Evolutionary conservation across 177 flowering plant species (phyloP).

Genomic region (Vitis hybrid): DNA sequence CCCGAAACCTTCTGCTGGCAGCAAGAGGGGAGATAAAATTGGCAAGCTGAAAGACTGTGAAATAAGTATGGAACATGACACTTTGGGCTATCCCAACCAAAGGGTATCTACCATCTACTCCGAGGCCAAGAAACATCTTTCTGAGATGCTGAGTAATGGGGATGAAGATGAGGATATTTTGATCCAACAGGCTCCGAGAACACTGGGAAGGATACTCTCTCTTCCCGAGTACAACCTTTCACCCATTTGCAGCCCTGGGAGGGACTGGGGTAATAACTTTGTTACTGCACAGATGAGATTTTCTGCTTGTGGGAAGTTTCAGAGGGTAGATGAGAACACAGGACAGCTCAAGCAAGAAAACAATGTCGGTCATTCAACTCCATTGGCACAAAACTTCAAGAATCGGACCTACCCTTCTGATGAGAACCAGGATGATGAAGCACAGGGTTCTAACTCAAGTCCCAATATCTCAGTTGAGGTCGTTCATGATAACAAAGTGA

Average conservation of each 20-base stretch:
- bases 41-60: conserved; percentile 24
- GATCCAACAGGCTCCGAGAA: conserved; percentile 26
- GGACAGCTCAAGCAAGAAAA: conserved; percentile 17
- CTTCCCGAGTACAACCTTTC: conserved; percentile 47
- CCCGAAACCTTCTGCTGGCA: conserved; percentile 27
- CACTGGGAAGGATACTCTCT: conserved; percentile 56
- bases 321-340: conserved; percentile 14
- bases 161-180: conserved; percentile 28
- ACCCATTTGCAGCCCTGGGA: conserved; percentile 50
- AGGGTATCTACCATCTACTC: conserved; percentile 47
- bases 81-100: conserved; percentile 16
- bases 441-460: conserved; percentile 10
- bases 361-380: conserved; percentile 12
- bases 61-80: conserved; percentile 14
- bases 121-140: conserved; percentile 69
- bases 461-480: conserved; percentile 9
- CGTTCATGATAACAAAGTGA: conserved; percentile 13
- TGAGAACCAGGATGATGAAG: conserved; percentile 13
- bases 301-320: conserved; percentile 16
- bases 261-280: conserved; percentile 26
- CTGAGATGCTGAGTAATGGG: conserved; percentile 53
- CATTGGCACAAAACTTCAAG: conserved; percentile 15
- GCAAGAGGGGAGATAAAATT: conserved; percentile 25
- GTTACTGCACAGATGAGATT: conserved; percentile 30
- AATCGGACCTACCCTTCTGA: conserved; percentile 12